A percentile compares a stretch with the other conserved stretches of the same genome.
Conservation (phyloP, 768 basidiomycete genomes). For the Hypholoma sublateritium region DNA sequence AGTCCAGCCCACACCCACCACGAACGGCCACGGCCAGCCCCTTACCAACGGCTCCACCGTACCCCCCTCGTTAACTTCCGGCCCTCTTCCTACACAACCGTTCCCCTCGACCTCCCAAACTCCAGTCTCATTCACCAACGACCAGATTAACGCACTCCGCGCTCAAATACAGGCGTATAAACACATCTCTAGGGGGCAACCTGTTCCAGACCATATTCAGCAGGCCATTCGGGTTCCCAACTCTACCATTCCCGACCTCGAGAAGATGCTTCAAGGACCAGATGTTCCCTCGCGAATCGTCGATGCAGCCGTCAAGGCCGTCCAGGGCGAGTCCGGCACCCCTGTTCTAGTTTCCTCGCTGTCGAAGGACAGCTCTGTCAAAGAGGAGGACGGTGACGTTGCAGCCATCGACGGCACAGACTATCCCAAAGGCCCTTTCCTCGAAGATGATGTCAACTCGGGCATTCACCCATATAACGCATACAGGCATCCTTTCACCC, state of each 20-base stretch:
- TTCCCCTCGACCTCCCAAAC: conserved; percentile 60
- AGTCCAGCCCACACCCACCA: conserved; percentile 30
- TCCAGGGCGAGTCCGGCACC: conserved; percentile 48
- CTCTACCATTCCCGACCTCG: conserved; percentile 58
- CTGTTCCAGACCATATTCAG: conserved; percentile 69
- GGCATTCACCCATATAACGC: conserved; percentile 93
- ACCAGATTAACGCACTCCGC: conserved; percentile 75
- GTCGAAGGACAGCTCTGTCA: conserved; percentile 42
- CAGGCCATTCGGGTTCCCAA: conserved; percentile 69
- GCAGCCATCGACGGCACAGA: conserved; percentile 52
- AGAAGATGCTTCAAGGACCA: conserved; percentile 59
- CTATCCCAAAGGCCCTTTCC: conserved; percentile 69
- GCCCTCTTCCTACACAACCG: conserved; percentile 48
- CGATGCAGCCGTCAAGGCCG: conserved; percentile 73
- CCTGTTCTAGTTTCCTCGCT: conserved; percentile 24
- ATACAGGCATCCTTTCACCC: conserved; percentile 79
- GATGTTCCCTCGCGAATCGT: conserved; percentile 65
- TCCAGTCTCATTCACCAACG: conserved; percentile 75
- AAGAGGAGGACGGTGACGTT: conserved; percentile 54
- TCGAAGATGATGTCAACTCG: conserved; percentile 79
- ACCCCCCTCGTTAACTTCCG: conserved; percentile 44
- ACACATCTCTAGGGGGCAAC: conserved; percentile 60
- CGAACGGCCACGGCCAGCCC: conserved; percentile 50
- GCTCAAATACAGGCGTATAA: conserved; percentile 85
- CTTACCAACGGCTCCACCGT: conserved; percentile 42